Base-by-base conservation (phyloP, 2,329 filamentous ascomycete species). In the Xylaria arbuscula region DNA sequence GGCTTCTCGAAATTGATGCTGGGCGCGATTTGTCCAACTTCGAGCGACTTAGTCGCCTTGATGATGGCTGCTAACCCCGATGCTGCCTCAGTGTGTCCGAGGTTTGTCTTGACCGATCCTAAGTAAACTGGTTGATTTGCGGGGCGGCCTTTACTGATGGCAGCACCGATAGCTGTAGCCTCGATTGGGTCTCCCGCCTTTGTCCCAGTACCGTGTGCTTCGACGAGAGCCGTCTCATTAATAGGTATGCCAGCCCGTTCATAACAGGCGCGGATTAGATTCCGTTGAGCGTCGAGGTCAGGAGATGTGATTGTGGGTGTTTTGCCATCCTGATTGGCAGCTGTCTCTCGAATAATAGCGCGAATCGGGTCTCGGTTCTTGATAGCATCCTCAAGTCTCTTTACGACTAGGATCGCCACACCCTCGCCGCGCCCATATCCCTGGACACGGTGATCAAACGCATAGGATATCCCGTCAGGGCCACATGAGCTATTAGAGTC, bases 301-400 rank as follows among this genome's bases (percentile, higher is more conserved):
- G 86, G 85, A 45, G 82, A 78, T 0, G 83, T 85, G 36, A 87
- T 81, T 3, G 83, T 83, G 8, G 74, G 2, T 76, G 83, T 76
- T 19, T 70, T 76, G 3, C 85, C 84, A 69, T 87, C 83, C 36
- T 77, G 74, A 69, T 83, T 83, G n/a, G 78, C 64, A 2, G 72
- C 78, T 0, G 76, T 81, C 6, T 77, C 79, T 1, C 80, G 76
- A 56, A 85, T 80, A 19, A 84, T 71, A 19, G 78, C 78, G 4
- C 76, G 74, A 47, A 84, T 80, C 0, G 71, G 73, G 36, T 79
- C 74, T 0, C 82, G 66, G 22, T 73, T 65, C 9, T 57, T 59
- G 5, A 69, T 24, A 3, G 72, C 72, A 2, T 38, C 56, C 15
- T 47, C 45, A 0, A 69, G 58, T 17, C 50, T 47, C 54, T 69